These are phyloP conservation scores for Torulaspora globosa DNA, from an alignment of 1,139 yeast genomes.

Conservation along the genomic window DNA sequence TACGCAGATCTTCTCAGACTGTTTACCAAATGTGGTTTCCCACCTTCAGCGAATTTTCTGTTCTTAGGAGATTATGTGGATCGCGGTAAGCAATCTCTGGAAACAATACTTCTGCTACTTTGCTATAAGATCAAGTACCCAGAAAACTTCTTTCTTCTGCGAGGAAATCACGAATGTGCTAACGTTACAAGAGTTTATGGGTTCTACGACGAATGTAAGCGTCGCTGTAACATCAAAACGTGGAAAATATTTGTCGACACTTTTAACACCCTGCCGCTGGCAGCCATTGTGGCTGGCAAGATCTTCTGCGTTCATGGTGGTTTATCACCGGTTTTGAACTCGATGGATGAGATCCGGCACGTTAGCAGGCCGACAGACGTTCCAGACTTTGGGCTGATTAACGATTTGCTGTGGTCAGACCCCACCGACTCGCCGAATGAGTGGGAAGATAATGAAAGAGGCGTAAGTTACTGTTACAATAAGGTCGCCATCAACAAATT, in stretches of 20 bases:
- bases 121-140: constrained; percentile 80
- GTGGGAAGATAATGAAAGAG: constrained; percentile 94
- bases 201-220: constrained; percentile 82
- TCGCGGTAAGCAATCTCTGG: constrained; percentile 78
- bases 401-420: constrained; percentile 73
- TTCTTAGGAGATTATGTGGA: constrained; percentile 94
- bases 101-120: constrained; percentile 65
- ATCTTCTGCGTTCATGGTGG: constrained; percentile 92
- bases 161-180: constrained; percentile 87
- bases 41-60: constrained; percentile 90
- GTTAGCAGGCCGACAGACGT: constrained; percentile 82
- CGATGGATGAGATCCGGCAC: constrained; percentile 61
- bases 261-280: constrained; percentile 79
- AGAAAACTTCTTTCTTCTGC: constrained; percentile 72
- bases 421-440: constrained; percentile 78
- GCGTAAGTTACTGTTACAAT: constrained; percentile 80
- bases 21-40: constrained; percentile 95
- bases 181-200: constrained; percentile 82
- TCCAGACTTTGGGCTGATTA: constrained; percentile 76
- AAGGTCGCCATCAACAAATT: constrained; percentile 68
- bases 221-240: constrained; percentile 60
- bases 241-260: constrained; percentile 82
- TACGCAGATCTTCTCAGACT: constrained; percentile 85
- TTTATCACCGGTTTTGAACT: constrained; percentile 66
- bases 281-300: constrained; percentile 79